Evolutionary conservation across 2,329 filamentous ascomycete species (phyloP), one percentile per base, ranked within the genome.

Genomic region (Monosporascus ibericus): DNA sequence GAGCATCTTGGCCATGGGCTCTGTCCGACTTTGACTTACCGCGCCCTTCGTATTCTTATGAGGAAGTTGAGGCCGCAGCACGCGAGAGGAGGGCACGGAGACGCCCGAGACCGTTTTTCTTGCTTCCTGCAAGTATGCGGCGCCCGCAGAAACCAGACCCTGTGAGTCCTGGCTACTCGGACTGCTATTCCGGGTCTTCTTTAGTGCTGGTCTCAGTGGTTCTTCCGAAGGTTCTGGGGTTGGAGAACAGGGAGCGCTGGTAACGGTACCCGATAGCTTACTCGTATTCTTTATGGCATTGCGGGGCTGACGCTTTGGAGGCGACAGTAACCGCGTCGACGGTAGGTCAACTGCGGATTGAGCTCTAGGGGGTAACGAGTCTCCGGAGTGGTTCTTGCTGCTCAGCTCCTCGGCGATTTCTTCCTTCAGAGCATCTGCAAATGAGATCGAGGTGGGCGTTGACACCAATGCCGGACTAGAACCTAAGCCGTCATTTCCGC

Each of bases 1-100:
- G 30, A 86, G 77, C 72, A 85, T 79, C 69, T 85, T 86, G 36
- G 79, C 79, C 14, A 84, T 65, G 1, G 76, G 75, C 11, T 76
- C 72, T 44, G 58, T 50, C 51, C 56, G 58, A 18, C 48, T 51
- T 20, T 53, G 30, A 7, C 52, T 53, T 6, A 51, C 52, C 25
- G 22, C 55, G 38, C 55, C 63, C 54, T 56, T 60, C 25, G 63
- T 61, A 24, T 57, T 60, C 50, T 62, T 64, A 20, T 60, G 62
- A 6, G 55, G 44, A 44, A 58, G 58, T 60, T 60, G 55, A 11
- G 69, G 65, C 3, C 65, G 59, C 18, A 66, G 20, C 2, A 60
- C 57, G 6, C 65, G 57, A 6, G 60, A 61, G 30, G 57, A 57
- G 34, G 58, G 58, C 18, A 51, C 52, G 18, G 60, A 55, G 47